A percentile compares a stretch with the other conserved stretches of the same genome.
Conservation (phyloP, 331 rosid species). For the Acacia concinna region DNA sequence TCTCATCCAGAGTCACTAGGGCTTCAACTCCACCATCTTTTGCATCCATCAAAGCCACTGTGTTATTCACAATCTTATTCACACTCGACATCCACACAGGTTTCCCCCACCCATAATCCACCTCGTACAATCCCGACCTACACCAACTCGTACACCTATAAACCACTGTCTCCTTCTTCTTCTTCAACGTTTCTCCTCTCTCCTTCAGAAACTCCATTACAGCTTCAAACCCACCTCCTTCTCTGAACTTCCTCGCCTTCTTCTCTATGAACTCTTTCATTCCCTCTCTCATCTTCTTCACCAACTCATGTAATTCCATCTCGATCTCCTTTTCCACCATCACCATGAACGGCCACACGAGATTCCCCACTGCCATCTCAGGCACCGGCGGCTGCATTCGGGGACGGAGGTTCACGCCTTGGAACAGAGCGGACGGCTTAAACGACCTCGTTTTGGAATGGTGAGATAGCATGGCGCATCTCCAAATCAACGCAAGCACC, state of each 20-base stretch:
- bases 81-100: constrained; percentile 33
- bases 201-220: constrained; percentile 40
- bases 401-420: constrained; percentile 51
- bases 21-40: constrained; percentile 46
- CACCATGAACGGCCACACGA: constrained; percentile 44
- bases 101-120: constrained; percentile 43
- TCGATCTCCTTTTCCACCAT: constrained; percentile 38
- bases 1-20: constrained; percentile 31
- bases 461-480: constrained; percentile 25
- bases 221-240: constrained; percentile 25
- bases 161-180: background rate
- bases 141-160: constrained; percentile 49
- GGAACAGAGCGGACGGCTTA: constrained; percentile 39
- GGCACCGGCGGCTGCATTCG: constrained; percentile 39
- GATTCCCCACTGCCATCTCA: constrained; percentile 29
- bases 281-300: constrained; percentile 36
- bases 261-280: constrained; percentile 33
- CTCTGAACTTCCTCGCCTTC: constrained; percentile 29
- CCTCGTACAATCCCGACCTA: constrained; percentile 19
- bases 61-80: constrained; percentile 32
- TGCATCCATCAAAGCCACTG: constrained; percentile 40
- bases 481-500: constrained; percentile 45
- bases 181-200: constrained; percentile 25
- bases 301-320: constrained; percentile 26
- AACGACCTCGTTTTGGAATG: constrained; percentile 16